phyloP scores from a whole-genome alignment of 176 grass and related monocot genomes.

The Oryza meridionalis region DNA sequence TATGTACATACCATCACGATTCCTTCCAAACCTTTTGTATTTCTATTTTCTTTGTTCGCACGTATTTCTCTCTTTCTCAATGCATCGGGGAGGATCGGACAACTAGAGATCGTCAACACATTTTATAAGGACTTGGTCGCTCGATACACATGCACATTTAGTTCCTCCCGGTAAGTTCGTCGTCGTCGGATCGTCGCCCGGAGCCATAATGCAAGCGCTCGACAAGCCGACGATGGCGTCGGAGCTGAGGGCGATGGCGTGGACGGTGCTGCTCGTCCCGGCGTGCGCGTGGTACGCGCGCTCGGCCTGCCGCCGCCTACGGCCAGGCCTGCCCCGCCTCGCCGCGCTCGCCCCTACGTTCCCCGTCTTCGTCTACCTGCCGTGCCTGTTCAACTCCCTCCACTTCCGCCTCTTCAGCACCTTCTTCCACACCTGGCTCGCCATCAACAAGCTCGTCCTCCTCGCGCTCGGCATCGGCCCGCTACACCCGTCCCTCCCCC shows the following conservation, averaged over 20 bases:
- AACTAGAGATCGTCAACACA: neutral
- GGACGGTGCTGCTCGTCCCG: slow-evolving; percentile 41
- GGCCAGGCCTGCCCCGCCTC: slow-evolving; percentile 48
- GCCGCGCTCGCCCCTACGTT: slow-evolving; percentile 50
- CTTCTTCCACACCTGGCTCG: slow-evolving; percentile 87
- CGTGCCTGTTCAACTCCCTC: slow-evolving; percentile 64
- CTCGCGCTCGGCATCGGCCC: slow-evolving; percentile 67
- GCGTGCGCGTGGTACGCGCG: slow-evolving; percentile 54
- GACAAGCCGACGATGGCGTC: slow-evolving; percentile 31
- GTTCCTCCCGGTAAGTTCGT: neutral
- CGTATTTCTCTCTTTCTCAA: neutral
- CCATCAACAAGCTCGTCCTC: slow-evolving; percentile 72
- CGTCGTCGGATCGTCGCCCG: neutral
- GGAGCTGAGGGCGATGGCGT: slow-evolving; percentile 49
- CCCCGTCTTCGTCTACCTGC: slow-evolving; percentile 56
- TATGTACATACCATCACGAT: neutral
- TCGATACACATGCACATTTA: neutral
- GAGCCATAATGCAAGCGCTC: slow-evolving; percentile 2
- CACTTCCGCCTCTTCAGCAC: slow-evolving; percentile 62
- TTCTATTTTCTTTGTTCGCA: neutral
- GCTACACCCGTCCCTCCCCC: slow-evolving; percentile 51
- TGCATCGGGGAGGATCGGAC: neutral
- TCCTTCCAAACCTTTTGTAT: neutral
- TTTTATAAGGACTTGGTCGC: neutral
- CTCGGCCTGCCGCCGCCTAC: slow-evolving; percentile 36